Evolutionary conservation across 2,329 filamentous ascomycete species (phyloP).

Genomic region (Phaeoacremonium minimum): DNA sequence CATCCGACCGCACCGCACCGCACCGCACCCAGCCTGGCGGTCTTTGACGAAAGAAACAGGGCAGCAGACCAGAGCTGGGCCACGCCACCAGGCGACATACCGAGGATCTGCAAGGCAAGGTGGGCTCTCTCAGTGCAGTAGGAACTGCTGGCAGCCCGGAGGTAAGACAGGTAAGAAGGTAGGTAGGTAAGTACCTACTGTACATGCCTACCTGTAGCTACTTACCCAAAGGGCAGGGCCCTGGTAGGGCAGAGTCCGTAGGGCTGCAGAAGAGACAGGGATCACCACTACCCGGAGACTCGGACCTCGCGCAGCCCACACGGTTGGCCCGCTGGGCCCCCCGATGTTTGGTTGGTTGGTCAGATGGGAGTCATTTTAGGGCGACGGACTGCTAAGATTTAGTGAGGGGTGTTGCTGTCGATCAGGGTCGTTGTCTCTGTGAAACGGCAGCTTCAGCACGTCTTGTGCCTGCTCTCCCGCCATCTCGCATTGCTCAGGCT

Average conservation of each 20-base stretch:
- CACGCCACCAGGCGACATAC: background rate
- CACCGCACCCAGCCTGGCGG: background rate
- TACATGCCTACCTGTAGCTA: background rate
- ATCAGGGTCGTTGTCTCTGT: background rate
- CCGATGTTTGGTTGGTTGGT: no score
- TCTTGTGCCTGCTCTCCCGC: background rate
- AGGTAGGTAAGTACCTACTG: background rate
- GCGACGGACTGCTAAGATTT: background rate
- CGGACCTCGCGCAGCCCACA: background rate
- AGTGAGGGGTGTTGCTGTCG: background rate
- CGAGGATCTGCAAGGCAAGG: no score
- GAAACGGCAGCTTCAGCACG: background rate
- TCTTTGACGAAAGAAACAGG: no score
- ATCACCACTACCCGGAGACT: background rate
- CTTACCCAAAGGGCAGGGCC: no score
- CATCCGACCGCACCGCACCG: background rate
- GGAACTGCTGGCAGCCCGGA: no score
- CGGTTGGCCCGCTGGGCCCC: background rate
- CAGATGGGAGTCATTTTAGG: no score
- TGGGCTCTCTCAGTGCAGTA: no score
- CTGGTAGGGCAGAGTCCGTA: background rate
- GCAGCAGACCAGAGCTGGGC: background rate
- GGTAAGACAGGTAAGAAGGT: no score
- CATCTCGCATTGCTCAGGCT: background rate
- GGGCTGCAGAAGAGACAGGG: background rate